Percentiles rank a stretch among this genome's conserved stretches.
Evolutionary conservation across 2,329 filamentous ascomycete genomes (phyloP).

Genomic region (Penicillium sp.): DNA sequence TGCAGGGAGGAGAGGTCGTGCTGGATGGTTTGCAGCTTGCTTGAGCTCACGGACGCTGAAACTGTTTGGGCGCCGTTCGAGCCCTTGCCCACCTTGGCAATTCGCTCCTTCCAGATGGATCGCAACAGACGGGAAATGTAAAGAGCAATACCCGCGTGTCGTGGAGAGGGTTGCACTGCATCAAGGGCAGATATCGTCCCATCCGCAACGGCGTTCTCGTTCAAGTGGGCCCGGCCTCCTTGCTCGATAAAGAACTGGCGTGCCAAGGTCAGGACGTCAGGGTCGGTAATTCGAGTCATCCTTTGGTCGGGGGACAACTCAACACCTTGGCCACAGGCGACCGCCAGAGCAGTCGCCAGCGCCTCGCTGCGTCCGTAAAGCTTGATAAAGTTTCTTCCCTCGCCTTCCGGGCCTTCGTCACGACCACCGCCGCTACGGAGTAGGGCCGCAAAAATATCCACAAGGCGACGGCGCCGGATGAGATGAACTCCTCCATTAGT

Average conservation of each 20-base stretch:
- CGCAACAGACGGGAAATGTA: constrained; percentile 88
- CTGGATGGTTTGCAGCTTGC: constrained; percentile 76
- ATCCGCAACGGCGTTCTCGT: constrained; percentile 70
- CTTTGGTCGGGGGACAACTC: constrained; percentile 74
- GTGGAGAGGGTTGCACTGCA: constrained; percentile 80
- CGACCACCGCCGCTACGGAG: constrained; percentile 72
- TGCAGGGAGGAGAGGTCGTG: constrained; percentile 76
- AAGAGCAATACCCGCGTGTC: constrained; percentile 82
- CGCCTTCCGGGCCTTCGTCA: constrained; percentile 72
- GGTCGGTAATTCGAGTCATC: constrained; percentile 71
- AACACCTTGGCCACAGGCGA: constrained; percentile 89
- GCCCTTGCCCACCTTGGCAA: constrained; percentile 60
- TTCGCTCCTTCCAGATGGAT: constrained; percentile 79
- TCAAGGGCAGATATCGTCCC: constrained; percentile 69
- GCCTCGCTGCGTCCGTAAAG: constrained; percentile 87
- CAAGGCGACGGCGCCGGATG: constrained; percentile 77
- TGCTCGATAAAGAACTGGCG: constrained; percentile 88
- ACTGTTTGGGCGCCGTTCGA: constrained; percentile 65
- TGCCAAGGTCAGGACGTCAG: constrained; percentile 73
- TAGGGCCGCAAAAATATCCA: constrained; percentile 86
- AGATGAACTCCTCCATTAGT: constrained; percentile 90
- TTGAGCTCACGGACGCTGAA: constrained; percentile 63
- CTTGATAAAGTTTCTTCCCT: constrained; percentile 80
- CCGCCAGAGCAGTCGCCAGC: constrained; percentile 85
- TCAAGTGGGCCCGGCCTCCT: constrained; percentile 81